Base-by-base conservation (phyloP, 805 yeast genomes). In the Tetrapisispora namnaoensis region DNA sequence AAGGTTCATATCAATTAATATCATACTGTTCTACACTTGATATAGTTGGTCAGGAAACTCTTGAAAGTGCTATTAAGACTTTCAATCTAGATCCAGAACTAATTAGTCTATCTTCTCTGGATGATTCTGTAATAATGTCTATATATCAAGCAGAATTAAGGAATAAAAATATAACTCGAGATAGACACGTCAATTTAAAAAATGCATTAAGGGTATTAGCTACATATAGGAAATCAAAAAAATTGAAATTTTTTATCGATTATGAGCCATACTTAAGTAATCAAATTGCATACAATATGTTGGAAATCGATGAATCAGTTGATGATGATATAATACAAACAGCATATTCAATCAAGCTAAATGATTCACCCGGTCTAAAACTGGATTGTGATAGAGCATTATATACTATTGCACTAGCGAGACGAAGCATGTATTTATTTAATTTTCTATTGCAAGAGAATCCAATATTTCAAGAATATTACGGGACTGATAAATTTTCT, bases 281-380 rank as follows among this genome's bases (percentile, higher is more conserved):
- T 47, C 66, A 70, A n/a, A 74, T 74, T 44, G 86, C 88, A 0
- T 82, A 79, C 54, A 63, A 67, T 0, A 57, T 67, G 1, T 62
- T 84, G 32, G 83, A 76, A 11, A 70, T 78, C 17, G 73, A 73
- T 47, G 70, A 72, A 1, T 65, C 71, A 0, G 78, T 80, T 14
- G 83, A 77, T 50, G 86, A 82, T 59, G 93, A 86, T 53, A 79
- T 85, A 41, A 76, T 87, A 2, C 72, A 80, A 28, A 83, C 95
- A 1, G 90, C 95, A 0, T 85, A 78, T 58, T 81, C 83, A 49
- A 71, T 83, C 40, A 80, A 80, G 51, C 58, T 74, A 1, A 76
- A 77, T 39, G 95, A 86, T 49, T 57, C 66, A 1, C 71, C 70
- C 1, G 70, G 73, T 1, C 49, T 47, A 59, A 75, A 46, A 70